Base-by-base conservation (phyloP, 139 green algal species). In the Trebouxia sp. region DNA sequence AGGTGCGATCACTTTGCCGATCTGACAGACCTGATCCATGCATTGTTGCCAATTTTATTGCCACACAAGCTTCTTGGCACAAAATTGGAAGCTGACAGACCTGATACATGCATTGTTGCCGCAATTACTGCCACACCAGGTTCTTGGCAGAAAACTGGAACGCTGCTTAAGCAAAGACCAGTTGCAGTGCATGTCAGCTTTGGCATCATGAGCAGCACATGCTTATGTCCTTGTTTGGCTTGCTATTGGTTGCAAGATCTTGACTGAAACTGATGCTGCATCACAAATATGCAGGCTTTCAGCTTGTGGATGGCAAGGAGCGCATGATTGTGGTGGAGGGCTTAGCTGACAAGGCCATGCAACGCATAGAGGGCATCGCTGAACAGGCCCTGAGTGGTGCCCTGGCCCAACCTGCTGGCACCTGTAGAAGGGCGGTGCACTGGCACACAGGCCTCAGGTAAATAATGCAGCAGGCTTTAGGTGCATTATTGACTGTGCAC, bases 281-380 rank as follows among this genome's bases (percentile, higher is more conserved):
- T 38, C 26, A 41, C 58, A 1, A 35, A 4, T 17, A 22, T 12
- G 12, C 90, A 38, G 90, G 88, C 2, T 94, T 89, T 78, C 90
- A 94, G 79, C 62, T 94, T 77, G 85, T 91, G 50, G 90, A 92
- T 69, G 83, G 82, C 24, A 79, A 79, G 80, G 72, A 88, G 85
- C 81, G 90, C 12, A 77, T 92, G 48, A 85, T 94, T 11, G 78
- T 90, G 50, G 17, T 92, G 70, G 89, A 92, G 80, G 89, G 85
- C 30, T 62, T 87, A 55, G 79, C 62, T 30, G 78, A 80, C 11
- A 84, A 80, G 6, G 82, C 77, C 28, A 90, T 87, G 83, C 35
- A 66, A 28, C 42, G 42, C 20, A 79, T 72, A 12, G 32, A 72
- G 62, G 62, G 35, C 62, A 72, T 72, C 43, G 62, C 62, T 35